Conservation (phyloP, 2,329 filamentous ascomycete genomes). For the Neonectria punicea region DNA sequence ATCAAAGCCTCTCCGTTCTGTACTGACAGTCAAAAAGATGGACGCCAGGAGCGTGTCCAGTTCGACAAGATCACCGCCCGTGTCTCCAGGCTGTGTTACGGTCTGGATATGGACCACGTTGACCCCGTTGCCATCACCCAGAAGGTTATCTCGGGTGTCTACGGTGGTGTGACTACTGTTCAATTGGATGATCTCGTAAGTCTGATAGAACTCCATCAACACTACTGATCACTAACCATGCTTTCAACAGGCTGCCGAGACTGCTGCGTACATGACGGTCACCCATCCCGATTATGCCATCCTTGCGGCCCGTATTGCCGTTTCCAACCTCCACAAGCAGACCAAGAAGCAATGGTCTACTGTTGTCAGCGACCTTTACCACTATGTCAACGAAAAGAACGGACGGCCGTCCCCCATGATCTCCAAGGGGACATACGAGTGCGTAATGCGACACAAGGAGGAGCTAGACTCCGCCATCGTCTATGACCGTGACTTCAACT, state of each 20-base stretch:
- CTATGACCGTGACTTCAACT: slow-evolving; percentile 99
- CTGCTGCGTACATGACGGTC: slow-evolving; percentile 99
- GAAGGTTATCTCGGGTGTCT: slow-evolving; percentile 99
- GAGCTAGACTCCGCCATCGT: slow-evolving; percentile 99
- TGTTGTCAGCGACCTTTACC: slow-evolving; percentile 91
- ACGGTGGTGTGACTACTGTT: slow-evolving; percentile 95
- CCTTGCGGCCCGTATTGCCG: slow-evolving; percentile 96
- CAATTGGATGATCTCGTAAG: slow-evolving; percentile 96
- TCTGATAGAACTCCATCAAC: slow-evolving; percentile 26
- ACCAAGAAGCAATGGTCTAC: slow-evolving; percentile 99
- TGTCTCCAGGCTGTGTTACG: slow-evolving; percentile 97
- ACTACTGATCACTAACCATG: slow-evolving; percentile 17
- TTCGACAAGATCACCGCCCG: slow-evolving; percentile 99
- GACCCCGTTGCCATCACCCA: slow-evolving; percentile 98
- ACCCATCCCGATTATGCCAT: slow-evolving; percentile 99
- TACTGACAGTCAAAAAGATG: slow-evolving; percentile 71
- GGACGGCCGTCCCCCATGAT: slow-evolving; percentile 90
- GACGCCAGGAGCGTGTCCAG: slow-evolving; percentile 99
- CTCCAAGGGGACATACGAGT: slow-evolving; percentile 88
- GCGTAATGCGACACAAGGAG: slow-evolving; percentile 93
- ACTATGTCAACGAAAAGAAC: slow-evolving; percentile 97
- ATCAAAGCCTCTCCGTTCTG: neutral
- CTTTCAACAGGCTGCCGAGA: slow-evolving; percentile 84
- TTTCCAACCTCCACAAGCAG: slow-evolving; percentile 99
- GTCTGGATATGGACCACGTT: slow-evolving; percentile 92